Percentiles rank a stretch among this genome's conserved stretches.
Evolutionary conservation across 1,284 basidiomycete species (phyloP).

Genomic region (Psilocybe mexicana): DNA sequence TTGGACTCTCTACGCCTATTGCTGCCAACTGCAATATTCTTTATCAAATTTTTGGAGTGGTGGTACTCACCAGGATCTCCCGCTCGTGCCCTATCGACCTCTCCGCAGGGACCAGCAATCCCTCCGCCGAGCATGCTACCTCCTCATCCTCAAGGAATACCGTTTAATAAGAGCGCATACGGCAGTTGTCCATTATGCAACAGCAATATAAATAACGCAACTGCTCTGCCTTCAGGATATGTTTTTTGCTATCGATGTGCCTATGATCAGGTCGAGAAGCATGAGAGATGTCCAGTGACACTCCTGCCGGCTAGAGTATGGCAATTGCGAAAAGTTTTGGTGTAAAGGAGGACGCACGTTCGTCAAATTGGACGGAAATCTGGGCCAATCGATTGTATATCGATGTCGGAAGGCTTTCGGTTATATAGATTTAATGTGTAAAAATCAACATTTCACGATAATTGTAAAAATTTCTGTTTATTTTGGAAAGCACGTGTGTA

Average conservation of each 20-base stretch:
- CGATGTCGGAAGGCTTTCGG: constrained; percentile 24
- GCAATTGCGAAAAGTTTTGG: constrained; percentile 87
- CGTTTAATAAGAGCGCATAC: constrained; percentile 63
- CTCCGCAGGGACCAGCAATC: constrained; percentile 66
- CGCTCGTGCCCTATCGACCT: constrained; percentile 61
- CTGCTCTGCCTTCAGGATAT: constrained; percentile 90
- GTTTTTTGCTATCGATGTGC: constrained; percentile 96
- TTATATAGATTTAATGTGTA: constrained; percentile 14
- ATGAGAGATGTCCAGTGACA: constrained; percentile 87
- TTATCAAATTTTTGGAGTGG: constrained; percentile 98
- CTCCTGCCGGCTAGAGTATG: constrained; percentile 71
- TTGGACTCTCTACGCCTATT: constrained; percentile 81
- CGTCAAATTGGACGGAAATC: constrained; percentile 26
- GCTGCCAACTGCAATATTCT: constrained; percentile 91
- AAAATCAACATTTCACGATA: constrained; percentile 8
- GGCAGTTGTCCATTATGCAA: constrained; percentile 86
- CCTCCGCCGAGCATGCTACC: constrained; percentile 75
- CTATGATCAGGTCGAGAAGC: constrained; percentile 79
- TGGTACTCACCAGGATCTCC: constrained; percentile 98
- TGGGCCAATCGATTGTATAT: constrained; percentile 22
- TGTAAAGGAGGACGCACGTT: constrained; percentile 48
- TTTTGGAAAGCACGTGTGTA: constrained; percentile 33
- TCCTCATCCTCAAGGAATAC: constrained; percentile 68
- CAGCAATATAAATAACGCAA: constrained; percentile 81
- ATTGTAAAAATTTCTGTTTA: background rate